phyloP scores from a whole-genome alignment of 176 grass and related monocot species.

The Calamus simplicifolius region DNA sequence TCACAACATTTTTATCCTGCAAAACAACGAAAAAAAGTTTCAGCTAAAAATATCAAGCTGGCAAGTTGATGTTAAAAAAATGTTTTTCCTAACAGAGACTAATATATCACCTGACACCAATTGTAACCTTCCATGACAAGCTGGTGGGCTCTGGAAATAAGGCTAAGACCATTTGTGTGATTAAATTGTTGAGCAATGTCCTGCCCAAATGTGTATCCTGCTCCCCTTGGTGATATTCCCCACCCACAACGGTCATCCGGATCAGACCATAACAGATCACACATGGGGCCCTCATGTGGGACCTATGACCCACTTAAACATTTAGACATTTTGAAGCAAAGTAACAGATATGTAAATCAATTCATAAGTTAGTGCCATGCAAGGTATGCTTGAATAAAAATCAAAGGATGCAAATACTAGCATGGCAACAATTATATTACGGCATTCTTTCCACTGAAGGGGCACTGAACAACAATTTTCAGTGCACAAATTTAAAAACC shows the following conservation, averaged over 20 bases:
- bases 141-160: conserved; percentile 7
- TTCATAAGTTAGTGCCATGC: too few relatives aligned
- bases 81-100: not conserved
- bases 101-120: conserved; percentile 7
- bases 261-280: conserved; percentile 11
- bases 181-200: conserved; percentile 21
- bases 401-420: too few relatives aligned
- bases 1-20: conserved; percentile 10
- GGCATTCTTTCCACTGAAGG: too few relatives aligned
- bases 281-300: conserved; percentile 10
- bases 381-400: too few relatives aligned
- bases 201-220: conserved; percentile 13
- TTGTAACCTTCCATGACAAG: conserved; percentile 15
- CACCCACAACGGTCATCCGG: conserved; percentile 8
- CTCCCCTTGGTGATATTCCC: conserved; percentile 16
- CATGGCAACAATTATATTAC: too few relatives aligned
- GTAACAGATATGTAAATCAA: too few relatives aligned
- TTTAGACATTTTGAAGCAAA: too few relatives aligned
- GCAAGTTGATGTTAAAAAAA: too few relatives aligned
- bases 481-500: too few relatives aligned
- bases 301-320: not conserved
- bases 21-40: not conserved
- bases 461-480: too few relatives aligned
- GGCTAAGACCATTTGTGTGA: conserved; percentile 7
- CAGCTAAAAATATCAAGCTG: too few relatives aligned